phyloP scores from a whole-genome alignment of 2,329 filamentous ascomycete species.

The Colletotrichum sp. region DNA sequence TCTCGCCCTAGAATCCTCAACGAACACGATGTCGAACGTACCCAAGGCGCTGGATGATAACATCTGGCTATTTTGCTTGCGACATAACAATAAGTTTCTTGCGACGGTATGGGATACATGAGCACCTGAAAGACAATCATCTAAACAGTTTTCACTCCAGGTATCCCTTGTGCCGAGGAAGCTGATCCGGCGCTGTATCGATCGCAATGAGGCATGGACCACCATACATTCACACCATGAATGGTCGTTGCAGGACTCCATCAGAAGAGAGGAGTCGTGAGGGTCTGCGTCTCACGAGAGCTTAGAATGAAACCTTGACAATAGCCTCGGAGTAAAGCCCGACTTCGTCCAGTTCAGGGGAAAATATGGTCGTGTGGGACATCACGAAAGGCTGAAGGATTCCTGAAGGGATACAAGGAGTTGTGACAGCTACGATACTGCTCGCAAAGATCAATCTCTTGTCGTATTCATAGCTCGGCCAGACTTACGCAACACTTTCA shows the following conservation, averaged over 20 bases:
- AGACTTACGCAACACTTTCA: neutral
- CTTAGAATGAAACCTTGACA: neutral
- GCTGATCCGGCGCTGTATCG: too few species aligned
- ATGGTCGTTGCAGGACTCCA: fast-evolving
- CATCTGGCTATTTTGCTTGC: neutral
- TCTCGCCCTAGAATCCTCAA: neutral
- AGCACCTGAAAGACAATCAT: too few species aligned
- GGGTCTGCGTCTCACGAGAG: neutral
- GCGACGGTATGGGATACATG: too few species aligned
- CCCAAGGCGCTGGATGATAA: fast-evolving
- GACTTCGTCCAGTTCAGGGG: neutral
- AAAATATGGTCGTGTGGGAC: neutral
- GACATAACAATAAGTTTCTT: too few species aligned
- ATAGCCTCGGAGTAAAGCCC: neutral
- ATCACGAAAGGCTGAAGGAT: neutral
- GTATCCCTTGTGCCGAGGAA: too few species aligned
- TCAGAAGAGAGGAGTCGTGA: too few species aligned
- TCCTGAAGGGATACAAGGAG: neutral
- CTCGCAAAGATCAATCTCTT: neutral
- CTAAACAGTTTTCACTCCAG: too few species aligned
- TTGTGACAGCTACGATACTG: neutral
- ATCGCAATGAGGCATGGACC: too few species aligned
- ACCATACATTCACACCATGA: too few species aligned
- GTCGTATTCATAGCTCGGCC: neutral
- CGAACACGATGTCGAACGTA: neutral